Conservation (phyloP, 2,329 filamentous ascomycete genomes). For the Alternaria novae-zelandiae region DNA sequence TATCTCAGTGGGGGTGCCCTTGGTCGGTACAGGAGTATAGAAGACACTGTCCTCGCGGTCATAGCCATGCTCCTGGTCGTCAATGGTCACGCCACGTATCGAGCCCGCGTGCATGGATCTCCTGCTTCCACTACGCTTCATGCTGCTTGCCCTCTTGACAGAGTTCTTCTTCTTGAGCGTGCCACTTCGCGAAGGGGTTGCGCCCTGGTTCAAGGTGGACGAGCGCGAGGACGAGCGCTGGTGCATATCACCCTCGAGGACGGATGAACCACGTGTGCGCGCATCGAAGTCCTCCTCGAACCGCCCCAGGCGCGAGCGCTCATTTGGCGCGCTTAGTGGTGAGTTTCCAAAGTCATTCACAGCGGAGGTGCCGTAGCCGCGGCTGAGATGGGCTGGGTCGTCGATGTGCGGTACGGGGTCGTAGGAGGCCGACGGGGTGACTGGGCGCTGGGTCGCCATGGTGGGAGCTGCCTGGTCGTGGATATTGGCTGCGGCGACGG, state of each 20-base stretch:
- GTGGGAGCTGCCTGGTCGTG: slow-evolving; percentile 5
- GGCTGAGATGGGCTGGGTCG: slow-evolving; percentile 46
- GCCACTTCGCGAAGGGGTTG: slow-evolving; percentile 64
- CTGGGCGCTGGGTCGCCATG: slow-evolving; percentile 38
- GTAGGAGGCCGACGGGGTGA: slow-evolving; percentile 33
- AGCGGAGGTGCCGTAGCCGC: slow-evolving; percentile 41
- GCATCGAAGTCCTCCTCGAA: slow-evolving; percentile 77
- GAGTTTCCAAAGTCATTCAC: slow-evolving; percentile 49
- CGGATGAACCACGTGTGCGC: slow-evolving; percentile 69
- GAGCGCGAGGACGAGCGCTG: slow-evolving; percentile 68
- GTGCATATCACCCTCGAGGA: slow-evolving; percentile 62
- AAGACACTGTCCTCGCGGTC: slow-evolving; percentile 81
- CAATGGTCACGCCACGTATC: slow-evolving; percentile 78
- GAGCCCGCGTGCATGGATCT: slow-evolving; percentile 85
- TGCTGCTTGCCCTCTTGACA: slow-evolving; percentile 72
- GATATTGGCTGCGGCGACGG: slow-evolving; percentile 1
- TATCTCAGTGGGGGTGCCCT: slow-evolving; percentile 84
- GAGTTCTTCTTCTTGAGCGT: slow-evolving; percentile 91
- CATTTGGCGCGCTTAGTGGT: slow-evolving; percentile 37
- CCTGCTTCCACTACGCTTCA: slow-evolving; percentile 81
- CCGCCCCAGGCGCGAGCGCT: slow-evolving; percentile 51
- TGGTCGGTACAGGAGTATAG: slow-evolving; percentile 86
- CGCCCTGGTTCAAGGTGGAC: slow-evolving; percentile 49
- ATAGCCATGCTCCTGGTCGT: slow-evolving; percentile 70
- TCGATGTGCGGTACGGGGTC: slow-evolving; percentile 46